Evolutionary conservation across 805 yeast genomes (phyloP).

Genomic region (Candida dajiaensis): DNA sequence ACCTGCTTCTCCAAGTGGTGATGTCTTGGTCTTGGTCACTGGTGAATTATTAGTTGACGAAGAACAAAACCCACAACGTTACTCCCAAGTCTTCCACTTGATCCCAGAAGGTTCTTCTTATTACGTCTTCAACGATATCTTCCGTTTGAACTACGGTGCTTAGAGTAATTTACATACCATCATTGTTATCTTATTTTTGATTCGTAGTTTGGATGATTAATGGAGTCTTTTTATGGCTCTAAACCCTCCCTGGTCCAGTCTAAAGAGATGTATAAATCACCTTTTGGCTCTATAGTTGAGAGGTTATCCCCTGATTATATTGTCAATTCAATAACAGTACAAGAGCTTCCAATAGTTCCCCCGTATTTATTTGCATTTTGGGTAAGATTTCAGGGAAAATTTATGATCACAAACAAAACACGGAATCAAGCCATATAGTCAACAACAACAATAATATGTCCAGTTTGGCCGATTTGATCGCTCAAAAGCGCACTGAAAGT

Average conservation of each 20-base stretch:
- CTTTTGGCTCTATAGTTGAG: too few relatives aligned
- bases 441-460: constrained; percentile 5
- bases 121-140: constrained; percentile 93
- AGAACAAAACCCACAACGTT: constrained; percentile 92
- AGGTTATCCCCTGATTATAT: too few relatives aligned
- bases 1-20: constrained; percentile 90
- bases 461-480: constrained; percentile 1
- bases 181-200: background rate
- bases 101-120: constrained; percentile 88
- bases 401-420: background rate
- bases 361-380: too few relatives aligned
- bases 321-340: too few relatives aligned
- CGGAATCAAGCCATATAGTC: background rate
- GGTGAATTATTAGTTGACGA: constrained; percentile 91
- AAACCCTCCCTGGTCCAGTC: background rate
- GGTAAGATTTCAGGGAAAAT: too few relatives aligned
- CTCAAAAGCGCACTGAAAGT: background rate
- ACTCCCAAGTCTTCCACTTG: constrained; percentile 96
- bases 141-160: constrained; percentile 84
- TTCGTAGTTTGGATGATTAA: background rate
- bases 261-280: background rate
- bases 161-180: constrained; percentile 19
- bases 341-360: too few relatives aligned
- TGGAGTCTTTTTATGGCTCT: background rate
- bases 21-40: constrained; percentile 94